Evolutionary conservation across 164 flowering plant species (phyloP), one percentile per base, ranked within the genome.

Genomic region (Magnolia kwangsiensis): DNA sequence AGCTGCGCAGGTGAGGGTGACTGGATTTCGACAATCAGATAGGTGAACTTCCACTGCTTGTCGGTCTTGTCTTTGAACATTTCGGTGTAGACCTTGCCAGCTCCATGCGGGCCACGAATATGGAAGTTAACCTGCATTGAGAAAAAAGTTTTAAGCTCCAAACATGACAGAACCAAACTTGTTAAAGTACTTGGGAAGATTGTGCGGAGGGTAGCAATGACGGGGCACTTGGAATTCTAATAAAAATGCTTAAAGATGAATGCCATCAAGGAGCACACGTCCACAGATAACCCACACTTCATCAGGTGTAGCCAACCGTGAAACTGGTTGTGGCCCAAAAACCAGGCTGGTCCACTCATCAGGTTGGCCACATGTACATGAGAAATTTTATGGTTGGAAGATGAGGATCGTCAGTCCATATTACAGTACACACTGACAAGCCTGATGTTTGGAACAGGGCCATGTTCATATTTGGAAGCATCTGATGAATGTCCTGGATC

Each of bases 61-160:
- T 94, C 99, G 37, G 63, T 90, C 71, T 88, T 85, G 90, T 92
- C 97, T 72, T 88, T 94, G 84, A 92, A 94, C 99, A 96, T 96
- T 83, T 89, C 92, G 14, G 90, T 13, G 67, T 64, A 87, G 51
- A 92, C 98, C 80, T 86, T 90, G 49, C 99, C 99, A 51, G 81
- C 84, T 79, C 99, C 99, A 76, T 90, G 92, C 0, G 97, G 97
- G 50, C 97, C 98, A 7, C 98, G 92, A 23, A 96, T 87, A 72
- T 86, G 80, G 78, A 94, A 96, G 77, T 89, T 89, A 7, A 94
- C 89, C 99, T 96, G 80, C 69, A 82, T 24, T 18, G 51, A 5
- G 20, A 71, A 7, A 3, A 37, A 13, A 63, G 18, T 61, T 61
- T n/a, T 9, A 7, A 13, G 49, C 19, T 61, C 75, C 66, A 29